These are phyloP conservation scores for Solanum neorickii DNA, from an alignment of 257 asterid species.

Conservation along the genomic window DNA sequence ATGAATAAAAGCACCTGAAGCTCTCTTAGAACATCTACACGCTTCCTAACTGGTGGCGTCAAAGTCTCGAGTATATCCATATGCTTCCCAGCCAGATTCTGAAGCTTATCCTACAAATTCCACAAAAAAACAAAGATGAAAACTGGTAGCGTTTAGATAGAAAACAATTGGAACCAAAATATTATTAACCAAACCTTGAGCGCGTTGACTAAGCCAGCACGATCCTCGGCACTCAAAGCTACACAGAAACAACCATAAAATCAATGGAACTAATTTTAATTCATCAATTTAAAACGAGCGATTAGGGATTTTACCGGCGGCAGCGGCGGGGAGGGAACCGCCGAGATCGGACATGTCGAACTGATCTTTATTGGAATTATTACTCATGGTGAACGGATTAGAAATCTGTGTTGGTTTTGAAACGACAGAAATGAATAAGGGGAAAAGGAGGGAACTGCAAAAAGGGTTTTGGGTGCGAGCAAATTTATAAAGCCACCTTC, in stretches of 20 bases:
- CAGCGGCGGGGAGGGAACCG: conserved; percentile 77
- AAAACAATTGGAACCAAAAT: background rate
- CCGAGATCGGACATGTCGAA: conserved; percentile 46
- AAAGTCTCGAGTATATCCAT: conserved; percentile 46
- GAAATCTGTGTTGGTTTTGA: conserved; percentile 1
- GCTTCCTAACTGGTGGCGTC: conserved; percentile 55
- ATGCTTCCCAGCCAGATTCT: conserved; percentile 53
- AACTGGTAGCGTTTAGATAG: background rate
- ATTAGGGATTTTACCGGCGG: conserved; percentile 47
- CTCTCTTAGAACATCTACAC: conserved; percentile 60
- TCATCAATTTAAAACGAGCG: background rate
- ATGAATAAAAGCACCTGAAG: conserved; percentile 44
- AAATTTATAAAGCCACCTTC: background rate
- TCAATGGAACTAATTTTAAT: background rate
- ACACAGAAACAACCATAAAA: conserved; percentile 1
- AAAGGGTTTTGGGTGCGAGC: background rate
- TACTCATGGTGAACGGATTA: conserved; percentile 18
- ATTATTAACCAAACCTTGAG: conserved; percentile 43
- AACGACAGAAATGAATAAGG: background rate
- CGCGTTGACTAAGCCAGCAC: conserved; percentile 59
- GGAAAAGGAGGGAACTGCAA: conserved; percentile 7
- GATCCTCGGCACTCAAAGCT: conserved; percentile 86
- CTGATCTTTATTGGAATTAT: conserved; percentile 32
- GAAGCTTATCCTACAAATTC: conserved; percentile 1
- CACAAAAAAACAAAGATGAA: background rate